Evolutionary conservation across 208 protist genomes (phyloP), one percentile per base, ranked within the genome.

Genomic region (Leishmania amazonensis): DNA sequence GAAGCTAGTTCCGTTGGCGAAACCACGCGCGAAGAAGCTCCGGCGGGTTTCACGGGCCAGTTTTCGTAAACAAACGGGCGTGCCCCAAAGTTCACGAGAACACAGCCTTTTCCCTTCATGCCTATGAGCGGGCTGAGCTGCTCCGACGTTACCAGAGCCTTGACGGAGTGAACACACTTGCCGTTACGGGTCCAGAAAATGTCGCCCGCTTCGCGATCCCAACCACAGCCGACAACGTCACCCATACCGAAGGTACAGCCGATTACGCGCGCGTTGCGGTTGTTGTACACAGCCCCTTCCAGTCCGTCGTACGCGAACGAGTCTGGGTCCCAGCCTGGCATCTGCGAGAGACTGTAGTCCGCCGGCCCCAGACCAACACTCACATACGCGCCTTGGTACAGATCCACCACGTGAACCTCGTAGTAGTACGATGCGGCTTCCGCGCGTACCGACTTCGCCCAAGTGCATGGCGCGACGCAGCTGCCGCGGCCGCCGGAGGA

Each of bases 171-270:
- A 49, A 97, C 83, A 42, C 90, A 53, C 38, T 82, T 91, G 45
- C 96, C 96, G 83, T 98, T 97, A 17, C 89, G 83, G 3, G 95
- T 98, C 93, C 94, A 98, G 77, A 88, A 98, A 47, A 97, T 73
- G 60, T 93, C 86, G 42, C 74, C 82, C 31, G 78, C 80, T 40
- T 89, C 90, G 28, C 76, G 82, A 73, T 90, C 87, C 93, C 94
- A 95, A 40, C 96, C 96, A 79, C 96, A 98, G 15, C 96, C 96
- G 8, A 97, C 90, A 21, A 95, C 90, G 81, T 98, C 93, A 42
- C 95, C 96, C 49, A 91, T 85, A 31, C 81, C 80, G 80, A 96
- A 97, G 8, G 81, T 91, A 42, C 72, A 91, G 31, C 94, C 95
- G 17, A 87, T 89, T 1, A 85, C 72, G 38, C 89, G 86, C 35